Conservation (phyloP, 129 eudicot genomes). For the Flaveria sonorensis region DNA sequence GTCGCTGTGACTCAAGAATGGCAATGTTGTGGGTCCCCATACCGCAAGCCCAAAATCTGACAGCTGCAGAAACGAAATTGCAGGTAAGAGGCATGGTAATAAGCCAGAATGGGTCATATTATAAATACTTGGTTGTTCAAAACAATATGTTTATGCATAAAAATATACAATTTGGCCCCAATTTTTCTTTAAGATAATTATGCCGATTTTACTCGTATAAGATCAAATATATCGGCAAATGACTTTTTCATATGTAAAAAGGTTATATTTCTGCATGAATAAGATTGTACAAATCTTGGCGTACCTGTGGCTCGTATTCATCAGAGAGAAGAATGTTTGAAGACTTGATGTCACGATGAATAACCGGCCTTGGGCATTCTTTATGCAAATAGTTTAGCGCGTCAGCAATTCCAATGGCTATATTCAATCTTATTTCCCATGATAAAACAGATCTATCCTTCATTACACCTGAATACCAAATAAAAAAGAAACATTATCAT, state of each 20-base stretch:
- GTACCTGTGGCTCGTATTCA: constrained; percentile 80
- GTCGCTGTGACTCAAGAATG: constrained; percentile 63
- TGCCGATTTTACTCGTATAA: neutral
- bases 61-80: constrained; percentile 42
- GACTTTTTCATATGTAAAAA: neutral
- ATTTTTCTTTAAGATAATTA: neutral
- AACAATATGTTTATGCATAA: neutral
- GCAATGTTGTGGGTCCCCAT: constrained; percentile 76
- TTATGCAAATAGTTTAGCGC: constrained; percentile 75
- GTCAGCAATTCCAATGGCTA: constrained; percentile 86
- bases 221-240: neutral
- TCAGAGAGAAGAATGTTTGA: constrained; percentile 89
- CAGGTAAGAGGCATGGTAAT: neutral
- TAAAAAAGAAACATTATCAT: neutral
- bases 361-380: constrained; percentile 63
- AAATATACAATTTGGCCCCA: neutral
- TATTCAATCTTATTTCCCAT: constrained; percentile 70
- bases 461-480: constrained; percentile 36
- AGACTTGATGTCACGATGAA: constrained; percentile 89
- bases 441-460: constrained; percentile 51
- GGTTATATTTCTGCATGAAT: neutral
- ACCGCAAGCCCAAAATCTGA: constrained; percentile 92
- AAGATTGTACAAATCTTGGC: neutral
- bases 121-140: neutral
- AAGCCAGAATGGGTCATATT: too few relatives aligned